Evolutionary conservation across 1,284 basidiomycete genomes (phyloP).

Genomic region (Pseudozyma hubeiensis): DNA sequence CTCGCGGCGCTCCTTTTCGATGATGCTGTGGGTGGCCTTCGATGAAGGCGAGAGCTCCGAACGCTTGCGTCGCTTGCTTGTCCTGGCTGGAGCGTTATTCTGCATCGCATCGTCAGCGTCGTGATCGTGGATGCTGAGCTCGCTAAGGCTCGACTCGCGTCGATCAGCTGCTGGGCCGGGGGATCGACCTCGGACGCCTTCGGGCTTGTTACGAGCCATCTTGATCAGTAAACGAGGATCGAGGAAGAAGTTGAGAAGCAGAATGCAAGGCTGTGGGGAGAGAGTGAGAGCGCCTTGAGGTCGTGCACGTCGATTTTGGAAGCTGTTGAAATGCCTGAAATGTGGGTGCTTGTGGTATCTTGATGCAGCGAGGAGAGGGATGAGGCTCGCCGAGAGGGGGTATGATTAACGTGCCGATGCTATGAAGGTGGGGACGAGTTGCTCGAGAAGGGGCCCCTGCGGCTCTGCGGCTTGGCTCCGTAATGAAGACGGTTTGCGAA

Average conservation of each 20-base stretch:
- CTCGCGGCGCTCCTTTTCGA: conserved; percentile 50
- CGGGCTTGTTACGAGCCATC: conserved; percentile 32
- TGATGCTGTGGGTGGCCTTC: conserved; percentile 49
- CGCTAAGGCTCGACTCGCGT: conserved; percentile 25
- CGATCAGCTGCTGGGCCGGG: conserved; percentile 39
- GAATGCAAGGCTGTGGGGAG: background rate
- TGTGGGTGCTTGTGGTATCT: conserved; percentile 9
- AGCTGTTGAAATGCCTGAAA: background rate
- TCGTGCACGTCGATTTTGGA: background rate
- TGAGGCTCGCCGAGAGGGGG: conserved; percentile 7
- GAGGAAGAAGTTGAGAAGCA: background rate
- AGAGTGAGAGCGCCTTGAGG: background rate
- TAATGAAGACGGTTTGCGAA: conserved; percentile 11
- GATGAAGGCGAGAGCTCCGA: conserved; percentile 48
- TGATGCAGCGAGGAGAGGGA: conserved; percentile 1
- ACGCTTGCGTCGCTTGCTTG: conserved; percentile 43
- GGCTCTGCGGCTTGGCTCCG: background rate
- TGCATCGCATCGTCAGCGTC: background rate
- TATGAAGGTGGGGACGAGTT: conserved; percentile 10
- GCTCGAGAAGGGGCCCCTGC: background rate
- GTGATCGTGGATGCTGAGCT: conserved; percentile 18
- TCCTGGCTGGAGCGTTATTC: conserved; percentile 14
- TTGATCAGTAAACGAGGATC: background rate
- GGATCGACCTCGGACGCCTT: conserved; percentile 31
- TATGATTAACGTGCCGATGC: conserved; percentile 11